Base-by-base conservation (phyloP, 129 eudicot genomes). In the Artemisia tridentata region DNA sequence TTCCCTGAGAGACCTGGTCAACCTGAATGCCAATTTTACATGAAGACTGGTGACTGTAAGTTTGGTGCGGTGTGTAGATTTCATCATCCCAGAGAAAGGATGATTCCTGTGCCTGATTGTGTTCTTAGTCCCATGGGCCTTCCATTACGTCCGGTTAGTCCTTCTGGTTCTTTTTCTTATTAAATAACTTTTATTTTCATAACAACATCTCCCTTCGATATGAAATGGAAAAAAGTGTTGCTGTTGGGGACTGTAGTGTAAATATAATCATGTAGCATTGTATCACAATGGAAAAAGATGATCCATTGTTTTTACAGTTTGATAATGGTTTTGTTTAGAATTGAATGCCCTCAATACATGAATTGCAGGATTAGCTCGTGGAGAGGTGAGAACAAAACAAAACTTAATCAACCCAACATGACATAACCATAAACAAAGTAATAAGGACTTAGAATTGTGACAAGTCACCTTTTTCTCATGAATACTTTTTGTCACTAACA, bases 1-100 rank as follows among this genome's bases (percentile, higher is more conserved):
- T 93, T 89, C 75, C 98, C 98, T n/a, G 98, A 93, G 77, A 85
- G 97, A 65, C 97, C 97, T 5, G 98, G 96, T 52, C 92, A 87
- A 74, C 92, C 97, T 56, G 98, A 93, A 60, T 93, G 98, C 78
- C 97, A 93, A 66, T 93, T 89, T 73, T 93, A 93, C 76, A 83
- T 93, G 91, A 93, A 93, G 76, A 93, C 98, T 9, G 98, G 98
- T 45, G 98, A 93, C 83, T 93, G 98, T 75, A 93, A 93, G 64
- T 93, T 89, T 77, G 98, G 98, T 76, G 90, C 96, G 31, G 96
- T 89, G 65, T 93, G 98, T 62, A 88, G 92, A 62, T 93, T 89
- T 78, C 98, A 93, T 85, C 98, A 93, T 74, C 98, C 98, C 20
- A 85, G 86, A 58, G 98, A 93, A 74, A 87, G 98, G 67, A 69